Percentiles rank a stretch among this genome's conserved stretches.
These are phyloP conservation scores for Bryoglossum gracile DNA, from an alignment of 495 filamentous ascomycete species.

Conservation along the genomic window DNA sequence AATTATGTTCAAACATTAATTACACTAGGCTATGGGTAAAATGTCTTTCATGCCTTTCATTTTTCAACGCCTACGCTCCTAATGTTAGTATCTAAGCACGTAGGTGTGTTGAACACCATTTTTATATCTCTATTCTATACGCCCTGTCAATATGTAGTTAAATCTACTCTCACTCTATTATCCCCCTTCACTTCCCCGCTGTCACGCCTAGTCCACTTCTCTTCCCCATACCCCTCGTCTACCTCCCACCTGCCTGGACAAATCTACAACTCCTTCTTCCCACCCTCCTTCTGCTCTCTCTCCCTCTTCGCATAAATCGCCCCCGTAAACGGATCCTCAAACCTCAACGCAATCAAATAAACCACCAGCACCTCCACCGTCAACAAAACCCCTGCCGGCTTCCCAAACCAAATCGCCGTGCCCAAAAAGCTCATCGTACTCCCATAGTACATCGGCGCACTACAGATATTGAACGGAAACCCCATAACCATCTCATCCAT, in stretches of 20 bases:
- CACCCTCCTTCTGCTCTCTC: conserved; percentile 40
- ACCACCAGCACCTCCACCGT: conserved; percentile 66
- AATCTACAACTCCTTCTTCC: conserved; percentile 37
- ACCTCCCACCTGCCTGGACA: neutral
- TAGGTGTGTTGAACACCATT: conserved; percentile 11
- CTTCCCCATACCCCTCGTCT: neutral
- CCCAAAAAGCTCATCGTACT: conserved; percentile 88
- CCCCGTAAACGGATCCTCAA: conserved; percentile 95
- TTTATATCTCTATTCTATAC: conserved; percentile 13
- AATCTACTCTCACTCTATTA: too few species aligned
- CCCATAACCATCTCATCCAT: conserved; percentile 90
- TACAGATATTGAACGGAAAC: conserved; percentile 92
- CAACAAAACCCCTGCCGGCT: conserved; percentile 78
- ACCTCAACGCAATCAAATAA: conserved; percentile 78
- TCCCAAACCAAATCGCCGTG: conserved; percentile 79
- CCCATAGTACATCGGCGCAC: conserved; percentile 95
- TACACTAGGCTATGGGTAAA: neutral
- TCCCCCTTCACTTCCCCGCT: neutral
- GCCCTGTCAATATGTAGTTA: conserved; percentile 2
- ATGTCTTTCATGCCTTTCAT: neutral
- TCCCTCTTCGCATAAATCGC: conserved; percentile 92
- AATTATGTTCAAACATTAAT: too few species aligned
- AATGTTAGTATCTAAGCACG: conserved; percentile 21
- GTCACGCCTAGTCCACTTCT: neutral
- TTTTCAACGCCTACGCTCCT: conserved; percentile 16